These are phyloP conservation scores for Hypericum androsaemum DNA, from an alignment of 345 rosid species.

Conservation along the genomic window DNA sequence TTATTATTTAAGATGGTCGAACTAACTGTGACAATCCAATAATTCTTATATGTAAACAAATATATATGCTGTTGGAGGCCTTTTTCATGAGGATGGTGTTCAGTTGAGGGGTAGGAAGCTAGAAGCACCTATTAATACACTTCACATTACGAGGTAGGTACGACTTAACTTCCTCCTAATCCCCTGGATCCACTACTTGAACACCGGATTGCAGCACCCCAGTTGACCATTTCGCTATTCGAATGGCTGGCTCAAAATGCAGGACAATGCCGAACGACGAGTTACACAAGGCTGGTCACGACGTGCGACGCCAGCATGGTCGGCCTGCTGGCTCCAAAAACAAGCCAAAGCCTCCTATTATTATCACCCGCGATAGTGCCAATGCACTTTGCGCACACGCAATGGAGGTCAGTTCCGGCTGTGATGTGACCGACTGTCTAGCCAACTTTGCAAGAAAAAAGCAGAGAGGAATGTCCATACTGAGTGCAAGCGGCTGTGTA, in stretches of 20 bases:
- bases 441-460: constrained; percentile 65
- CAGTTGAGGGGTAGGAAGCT: constrained; percentile 56
- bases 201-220: constrained; percentile 20
- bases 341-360: constrained; percentile 95
- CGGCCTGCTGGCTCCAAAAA: constrained; percentile 91
- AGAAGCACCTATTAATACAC: constrained; percentile 13
- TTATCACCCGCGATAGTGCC: constrained; percentile 73
- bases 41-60: constrained; percentile 11
- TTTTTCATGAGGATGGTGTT: constrained; percentile 39
- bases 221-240: constrained; percentile 7
- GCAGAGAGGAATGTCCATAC: constrained; percentile 72
- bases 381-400: constrained; percentile 79
- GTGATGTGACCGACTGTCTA: constrained; percentile 68
- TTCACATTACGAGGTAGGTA: constrained; percentile 35
- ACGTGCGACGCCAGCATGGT: constrained; percentile 68
- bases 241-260: constrained; percentile 53
- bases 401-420: constrained; percentile 86
- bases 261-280: constrained; percentile 41
- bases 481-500: constrained; percentile 79
- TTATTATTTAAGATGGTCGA: neutral
- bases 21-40: neutral
- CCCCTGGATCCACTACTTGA: constrained; percentile 42
- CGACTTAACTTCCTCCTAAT: constrained; percentile 81
- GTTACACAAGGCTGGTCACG: constrained; percentile 25
- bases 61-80: constrained; percentile 40